A percentile compares a stretch with the other conserved stretches of the same genome.
phyloP scores from a whole-genome alignment of 768 basidiomycete genomes.

The Leccinum rimulosum region DNA sequence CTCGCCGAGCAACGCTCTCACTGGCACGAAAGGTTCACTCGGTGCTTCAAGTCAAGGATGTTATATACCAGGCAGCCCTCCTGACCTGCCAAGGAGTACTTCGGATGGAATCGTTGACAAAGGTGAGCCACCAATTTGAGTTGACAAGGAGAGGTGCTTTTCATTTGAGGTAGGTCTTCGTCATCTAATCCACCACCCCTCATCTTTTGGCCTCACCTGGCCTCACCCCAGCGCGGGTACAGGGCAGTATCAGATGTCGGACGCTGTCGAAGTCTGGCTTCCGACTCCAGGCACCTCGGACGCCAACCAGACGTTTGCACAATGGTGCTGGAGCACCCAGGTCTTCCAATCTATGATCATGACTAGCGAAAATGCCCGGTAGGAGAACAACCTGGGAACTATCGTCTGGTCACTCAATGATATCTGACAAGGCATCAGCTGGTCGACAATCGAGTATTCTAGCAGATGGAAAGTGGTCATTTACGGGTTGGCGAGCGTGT shows the following conservation, averaged over 20 bases:
- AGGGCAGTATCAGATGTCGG: constrained; percentile 70
- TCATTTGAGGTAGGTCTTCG: constrained; percentile 86
- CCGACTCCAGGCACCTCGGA: constrained; percentile 48
- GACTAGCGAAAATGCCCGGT: constrained; percentile 54
- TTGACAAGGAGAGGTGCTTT: constrained; percentile 81
- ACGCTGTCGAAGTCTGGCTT: constrained; percentile 51
- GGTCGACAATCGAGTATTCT: constrained; percentile 55
- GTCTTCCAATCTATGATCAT: constrained; percentile 61
- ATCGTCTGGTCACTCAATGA: constrained; percentile 61
- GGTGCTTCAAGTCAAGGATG: constrained; percentile 68
- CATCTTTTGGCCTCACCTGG: constrained; percentile 41
- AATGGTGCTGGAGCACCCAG: constrained; percentile 64
- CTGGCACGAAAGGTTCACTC: constrained; percentile 50
- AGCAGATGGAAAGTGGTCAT: constrained; percentile 61
- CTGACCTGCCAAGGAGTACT: constrained; percentile 79
- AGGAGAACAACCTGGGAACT: constrained; percentile 58
- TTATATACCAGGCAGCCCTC: constrained; percentile 77
- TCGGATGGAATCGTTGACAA: constrained; percentile 71
- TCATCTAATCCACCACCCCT: constrained; percentile 70
- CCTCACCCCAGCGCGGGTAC: constrained; percentile 54
- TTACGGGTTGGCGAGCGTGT: constrained; percentile 45
- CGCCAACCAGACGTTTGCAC: constrained; percentile 12
- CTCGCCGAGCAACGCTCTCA: too few relatives aligned
- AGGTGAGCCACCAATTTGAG: constrained; percentile 96
- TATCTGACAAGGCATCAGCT: constrained; percentile 58